phyloP scores from a whole-genome alignment of 768 basidiomycete genomes.

The Guyanaporus albipodus region DNA sequence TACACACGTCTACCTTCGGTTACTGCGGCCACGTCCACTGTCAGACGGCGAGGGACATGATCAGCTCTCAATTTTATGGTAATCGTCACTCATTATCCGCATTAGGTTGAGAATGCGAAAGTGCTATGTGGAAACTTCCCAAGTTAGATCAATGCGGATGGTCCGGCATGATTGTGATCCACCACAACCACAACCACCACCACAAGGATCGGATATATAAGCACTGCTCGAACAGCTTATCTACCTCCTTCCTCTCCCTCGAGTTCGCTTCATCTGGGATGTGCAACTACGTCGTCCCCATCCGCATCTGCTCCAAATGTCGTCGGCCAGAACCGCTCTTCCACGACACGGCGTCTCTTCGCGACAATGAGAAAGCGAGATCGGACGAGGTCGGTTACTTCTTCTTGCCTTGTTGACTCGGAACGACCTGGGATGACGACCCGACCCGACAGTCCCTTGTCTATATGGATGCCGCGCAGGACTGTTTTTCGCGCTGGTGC shows the following conservation, averaged over 20 bases:
- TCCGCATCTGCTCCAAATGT: constrained; percentile 32
- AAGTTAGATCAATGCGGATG: background rate
- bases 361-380: constrained; percentile 16
- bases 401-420: background rate
- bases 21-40: no score
- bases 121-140: constrained; percentile 12
- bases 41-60: no score
- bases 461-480: constrained; percentile 32
- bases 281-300: constrained; percentile 30
- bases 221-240: background rate
- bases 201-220: constrained; percentile 16
- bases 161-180: constrained; percentile 8
- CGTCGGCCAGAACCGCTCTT: constrained; percentile 26
- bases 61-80: no score
- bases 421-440: background rate
- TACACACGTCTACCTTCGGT: no score
- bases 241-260: background rate
- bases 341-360: constrained; percentile 8
- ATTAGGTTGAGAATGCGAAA: constrained; percentile 12
- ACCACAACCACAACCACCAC: no score
- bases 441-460: constrained; percentile 4
- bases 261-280: constrained; percentile 9
- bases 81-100: background rate
- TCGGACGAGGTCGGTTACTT: constrained; percentile 17
- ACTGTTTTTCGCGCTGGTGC: constrained; percentile 30